A percentile compares a stretch with the other conserved stretches of the same genome.
Conservation (phyloP, 371 early-diverging fungal species). For the Phascolomyces articulosus region DNA sequence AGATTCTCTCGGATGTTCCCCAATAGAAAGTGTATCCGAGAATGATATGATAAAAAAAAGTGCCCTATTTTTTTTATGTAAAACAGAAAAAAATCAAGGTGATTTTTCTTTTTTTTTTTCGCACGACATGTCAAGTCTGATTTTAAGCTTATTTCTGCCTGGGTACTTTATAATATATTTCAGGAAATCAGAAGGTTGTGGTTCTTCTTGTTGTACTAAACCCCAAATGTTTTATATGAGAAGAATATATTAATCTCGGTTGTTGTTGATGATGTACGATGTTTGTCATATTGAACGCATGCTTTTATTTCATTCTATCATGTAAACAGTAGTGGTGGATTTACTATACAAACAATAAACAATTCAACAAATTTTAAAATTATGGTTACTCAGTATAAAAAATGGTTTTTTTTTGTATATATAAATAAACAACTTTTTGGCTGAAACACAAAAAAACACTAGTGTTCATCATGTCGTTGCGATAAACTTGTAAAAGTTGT, state of each 20-base stretch:
- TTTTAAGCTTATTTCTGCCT: too few species aligned
- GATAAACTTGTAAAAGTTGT: too few species aligned
- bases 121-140: not conserved
- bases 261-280: too few species aligned
- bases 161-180: too few species aligned
- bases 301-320: not conserved
- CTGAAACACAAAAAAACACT: too few species aligned
- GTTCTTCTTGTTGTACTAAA: not conserved
- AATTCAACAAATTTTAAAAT: not conserved
- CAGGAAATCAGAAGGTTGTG: not conserved
- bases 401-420: too few species aligned
- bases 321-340: too few species aligned
- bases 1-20: not conserved
- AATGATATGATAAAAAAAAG: not conserved
- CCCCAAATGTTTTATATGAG: too few species aligned
- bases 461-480: too few species aligned
- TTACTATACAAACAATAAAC: too few species aligned
- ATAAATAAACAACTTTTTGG: too few species aligned
- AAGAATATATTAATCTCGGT: too few species aligned
- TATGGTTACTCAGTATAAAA: not conserved
- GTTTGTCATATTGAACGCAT: not conserved
- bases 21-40: conserved; percentile 1
- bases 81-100: not conserved
- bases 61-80: not conserved
- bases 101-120: not conserved